phyloP scores from a whole-genome alignment of 1,284 basidiomycete genomes.

The Cutaneotrichosporon cavernicola region DNA sequence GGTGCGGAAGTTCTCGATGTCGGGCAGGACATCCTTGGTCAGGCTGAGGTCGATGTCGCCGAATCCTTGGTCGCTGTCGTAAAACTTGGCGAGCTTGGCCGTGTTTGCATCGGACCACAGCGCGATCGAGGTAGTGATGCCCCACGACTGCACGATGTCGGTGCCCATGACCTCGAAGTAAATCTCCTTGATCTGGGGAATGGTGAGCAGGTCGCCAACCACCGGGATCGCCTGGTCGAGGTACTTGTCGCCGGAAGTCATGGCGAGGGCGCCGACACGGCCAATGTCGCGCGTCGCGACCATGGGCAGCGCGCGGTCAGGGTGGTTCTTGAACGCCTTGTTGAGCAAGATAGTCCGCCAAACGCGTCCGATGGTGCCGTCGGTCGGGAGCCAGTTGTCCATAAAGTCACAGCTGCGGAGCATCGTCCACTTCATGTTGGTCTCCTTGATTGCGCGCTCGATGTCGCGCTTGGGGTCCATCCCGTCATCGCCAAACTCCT shows the following conservation, averaged over 20 bases:
- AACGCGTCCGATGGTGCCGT: slow-evolving; percentile 25
- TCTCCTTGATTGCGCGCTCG: slow-evolving; percentile 29
- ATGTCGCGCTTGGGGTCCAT: slow-evolving; percentile 36
- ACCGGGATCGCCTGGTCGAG: slow-evolving; percentile 20
- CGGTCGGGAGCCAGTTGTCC: slow-evolving; percentile 30
- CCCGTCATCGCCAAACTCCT: slow-evolving; percentile 23
- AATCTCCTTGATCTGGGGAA: slow-evolving; percentile 25
- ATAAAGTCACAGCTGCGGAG: slow-evolving; percentile 25
- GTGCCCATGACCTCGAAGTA: slow-evolving; percentile 29
- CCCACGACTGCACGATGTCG: slow-evolving; percentile 20
- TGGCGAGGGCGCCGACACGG: slow-evolving; percentile 28
- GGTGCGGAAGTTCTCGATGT: slow-evolving; percentile 28
- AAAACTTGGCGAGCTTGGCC: slow-evolving; percentile 28
- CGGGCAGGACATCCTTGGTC: slow-evolving; percentile 24
- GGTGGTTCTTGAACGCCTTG: slow-evolving; percentile 27
- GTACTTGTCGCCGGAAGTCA: slow-evolving; percentile 21
- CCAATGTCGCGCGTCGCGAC: slow-evolving; percentile 32
- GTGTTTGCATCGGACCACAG: slow-evolving; percentile 16
- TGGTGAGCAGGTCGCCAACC: slow-evolving; percentile 32
- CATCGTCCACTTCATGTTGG: slow-evolving; percentile 15
- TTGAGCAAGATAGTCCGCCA: slow-evolving; percentile 33
- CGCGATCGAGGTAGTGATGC: slow-evolving; percentile 19
- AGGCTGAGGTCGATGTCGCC: slow-evolving; percentile 14
- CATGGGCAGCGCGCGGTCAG: slow-evolving; percentile 27
- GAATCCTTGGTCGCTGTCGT: slow-evolving; percentile 28